Conservation (phyloP, 2,329 filamentous ascomycete species). For the Stagonosporopsis rhizophila region DNA sequence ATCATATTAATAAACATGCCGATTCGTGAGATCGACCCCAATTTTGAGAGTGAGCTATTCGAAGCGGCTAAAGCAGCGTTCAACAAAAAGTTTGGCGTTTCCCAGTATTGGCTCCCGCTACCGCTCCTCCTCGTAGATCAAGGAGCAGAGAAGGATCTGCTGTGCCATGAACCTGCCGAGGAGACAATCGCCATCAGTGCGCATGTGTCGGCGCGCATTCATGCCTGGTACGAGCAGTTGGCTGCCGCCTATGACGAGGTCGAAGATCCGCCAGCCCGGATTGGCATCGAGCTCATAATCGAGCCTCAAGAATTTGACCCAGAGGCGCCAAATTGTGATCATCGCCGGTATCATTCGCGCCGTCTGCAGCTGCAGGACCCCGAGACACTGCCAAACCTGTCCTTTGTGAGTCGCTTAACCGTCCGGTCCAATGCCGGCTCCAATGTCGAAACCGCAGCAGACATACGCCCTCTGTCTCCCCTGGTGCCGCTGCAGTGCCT, state of each 20-base stretch:
- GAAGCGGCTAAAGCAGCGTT: slow-evolving; percentile 20
- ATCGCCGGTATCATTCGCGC: slow-evolving; percentile 20
- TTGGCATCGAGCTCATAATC: slow-evolving; percentile 13
- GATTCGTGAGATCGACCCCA: slow-evolving; percentile 16
- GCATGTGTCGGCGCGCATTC: slow-evolving; percentile 18
- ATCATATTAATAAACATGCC: slow-evolving; percentile 14
- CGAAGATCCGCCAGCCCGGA: slow-evolving; percentile 17
- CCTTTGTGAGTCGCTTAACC: slow-evolving; percentile 13
- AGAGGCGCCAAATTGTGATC: slow-evolving; percentile 13
- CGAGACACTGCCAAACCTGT: slow-evolving; percentile 18
- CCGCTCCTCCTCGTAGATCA: slow-evolving; percentile 19
- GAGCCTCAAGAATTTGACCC: slow-evolving; percentile 16
- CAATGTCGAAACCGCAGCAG: slow-evolving; percentile 5
- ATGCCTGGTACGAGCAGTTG: slow-evolving; percentile 15
- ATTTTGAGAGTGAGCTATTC: slow-evolving; percentile 20
- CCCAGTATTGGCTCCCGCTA: slow-evolving; percentile 19
- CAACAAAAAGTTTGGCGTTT: slow-evolving; percentile 13
- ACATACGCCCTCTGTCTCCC: slow-evolving; percentile 25
- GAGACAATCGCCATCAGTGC: slow-evolving; percentile 19
- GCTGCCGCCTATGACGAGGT: slow-evolving; percentile 5
- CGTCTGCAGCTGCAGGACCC: slow-evolving; percentile 20
- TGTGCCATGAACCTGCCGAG: slow-evolving; percentile 20
- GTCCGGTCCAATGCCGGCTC: slow-evolving; percentile 8
- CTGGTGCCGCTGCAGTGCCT: slow-evolving; percentile 22
- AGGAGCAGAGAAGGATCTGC: slow-evolving; percentile 9